Evolutionary conservation across 495 filamentous ascomycete species (phyloP).

Genomic region (Hypoxylon trugodes): DNA sequence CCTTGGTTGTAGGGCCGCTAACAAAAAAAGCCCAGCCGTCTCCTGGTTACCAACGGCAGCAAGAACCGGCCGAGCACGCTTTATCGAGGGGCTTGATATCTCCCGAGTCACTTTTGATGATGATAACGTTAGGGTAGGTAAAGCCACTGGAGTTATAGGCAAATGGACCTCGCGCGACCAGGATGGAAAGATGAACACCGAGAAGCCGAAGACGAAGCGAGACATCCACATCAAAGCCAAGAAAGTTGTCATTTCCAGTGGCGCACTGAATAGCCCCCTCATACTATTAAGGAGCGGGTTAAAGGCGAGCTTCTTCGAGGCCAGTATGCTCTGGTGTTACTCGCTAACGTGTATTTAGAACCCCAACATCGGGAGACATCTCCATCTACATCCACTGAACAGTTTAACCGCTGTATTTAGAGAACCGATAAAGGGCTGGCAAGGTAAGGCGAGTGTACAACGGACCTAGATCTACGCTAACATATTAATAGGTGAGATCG

Average conservation of each 20-base stretch:
- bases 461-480: not conserved
- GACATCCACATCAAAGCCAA: constrained; percentile 72
- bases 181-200: too few relatives aligned
- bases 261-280: constrained; percentile 71
- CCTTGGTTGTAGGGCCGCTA: constrained; percentile 68
- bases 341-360: constrained; percentile 59
- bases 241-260: constrained; percentile 72
- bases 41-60: constrained; percentile 75
- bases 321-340: too few relatives aligned
- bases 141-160: constrained; percentile 68
- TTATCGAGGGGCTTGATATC: constrained; percentile 74
- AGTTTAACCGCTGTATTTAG: constrained; percentile 63
- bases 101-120: constrained; percentile 68
- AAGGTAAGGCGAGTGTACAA: too few relatives aligned
- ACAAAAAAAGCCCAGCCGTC: constrained; percentile 73
- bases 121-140: constrained; percentile 55
- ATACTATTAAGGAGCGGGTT: constrained; percentile 70
- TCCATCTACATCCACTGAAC: constrained; percentile 73
- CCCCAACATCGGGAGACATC: constrained; percentile 73
- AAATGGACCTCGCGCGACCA: constrained; percentile 71
- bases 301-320: constrained; percentile 31
- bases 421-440: constrained; percentile 70
- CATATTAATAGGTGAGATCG: constrained; percentile 50
- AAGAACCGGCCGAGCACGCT: constrained; percentile 69
- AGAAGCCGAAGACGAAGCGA: constrained; percentile 50